phyloP scores from a whole-genome alignment of 345 rosid species.

The Dipteronia dyeriana region DNA sequence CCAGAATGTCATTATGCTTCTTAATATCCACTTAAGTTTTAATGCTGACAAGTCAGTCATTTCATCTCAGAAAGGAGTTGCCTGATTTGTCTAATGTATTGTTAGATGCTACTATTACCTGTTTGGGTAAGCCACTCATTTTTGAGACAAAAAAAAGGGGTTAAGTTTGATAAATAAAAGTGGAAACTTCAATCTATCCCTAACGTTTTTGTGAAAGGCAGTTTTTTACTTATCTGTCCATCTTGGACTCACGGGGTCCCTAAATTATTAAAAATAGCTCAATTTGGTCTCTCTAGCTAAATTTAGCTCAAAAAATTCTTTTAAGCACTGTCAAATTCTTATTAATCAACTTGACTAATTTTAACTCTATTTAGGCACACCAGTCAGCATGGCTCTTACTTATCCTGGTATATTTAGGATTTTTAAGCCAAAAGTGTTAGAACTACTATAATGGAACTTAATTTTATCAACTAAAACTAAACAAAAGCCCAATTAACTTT shows the following conservation, averaged over 20 bases:
- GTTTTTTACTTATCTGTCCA: too few species aligned
- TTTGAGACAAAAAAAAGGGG: neutral
- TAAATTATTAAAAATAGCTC: too few species aligned
- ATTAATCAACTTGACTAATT: neutral
- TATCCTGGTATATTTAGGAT: neutral
- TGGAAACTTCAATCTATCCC: neutral
- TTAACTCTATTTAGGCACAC: neutral
- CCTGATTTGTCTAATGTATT: neutral
- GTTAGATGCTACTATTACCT: neutral
- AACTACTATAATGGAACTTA: neutral
- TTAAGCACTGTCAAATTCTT: neutral
- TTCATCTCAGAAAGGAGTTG: neutral
- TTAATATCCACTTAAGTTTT: neutral
- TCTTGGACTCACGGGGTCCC: too few species aligned
- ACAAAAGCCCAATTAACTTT: neutral
- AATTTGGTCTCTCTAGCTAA: too few species aligned
- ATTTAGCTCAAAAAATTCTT: too few species aligned
- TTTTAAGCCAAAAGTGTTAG: neutral
- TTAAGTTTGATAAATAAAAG: neutral
- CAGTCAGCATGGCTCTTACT: neutral
- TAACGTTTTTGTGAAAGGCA: too few species aligned
- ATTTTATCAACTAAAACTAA: neutral
- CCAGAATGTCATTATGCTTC: neutral
- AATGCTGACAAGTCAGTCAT: neutral
- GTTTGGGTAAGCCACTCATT: neutral